Percentiles rank a stretch among this genome's conserved stretches.
Evolutionary conservation across 768 basidiomycete species (phyloP).

Genomic region (Rickenella mellea): DNA sequence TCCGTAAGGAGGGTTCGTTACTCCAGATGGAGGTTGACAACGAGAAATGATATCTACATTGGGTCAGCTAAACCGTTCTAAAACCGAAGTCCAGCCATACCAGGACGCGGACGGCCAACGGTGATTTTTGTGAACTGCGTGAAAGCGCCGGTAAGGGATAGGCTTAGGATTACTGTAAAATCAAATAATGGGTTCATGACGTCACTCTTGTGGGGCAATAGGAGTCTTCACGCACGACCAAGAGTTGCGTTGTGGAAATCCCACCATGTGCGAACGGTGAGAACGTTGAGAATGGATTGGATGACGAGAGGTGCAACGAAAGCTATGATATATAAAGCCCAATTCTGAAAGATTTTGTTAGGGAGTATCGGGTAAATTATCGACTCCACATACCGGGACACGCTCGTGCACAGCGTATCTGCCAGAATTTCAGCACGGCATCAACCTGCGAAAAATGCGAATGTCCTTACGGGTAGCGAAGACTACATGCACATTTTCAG

Average conservation of each 20-base stretch:
- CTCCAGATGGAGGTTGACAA: constrained; percentile 59
- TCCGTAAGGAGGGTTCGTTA: constrained; percentile 61
- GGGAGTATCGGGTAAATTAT: constrained; percentile 5
- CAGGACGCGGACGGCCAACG: constrained; percentile 86
- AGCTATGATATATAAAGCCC: constrained; percentile 39
- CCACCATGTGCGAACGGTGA: constrained; percentile 81
- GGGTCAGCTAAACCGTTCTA: constrained; percentile 1
- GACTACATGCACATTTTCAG: constrained; percentile 23
- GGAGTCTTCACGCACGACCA: background rate
- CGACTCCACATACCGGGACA: constrained; percentile 46
- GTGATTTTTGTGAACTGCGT: constrained; percentile 83
- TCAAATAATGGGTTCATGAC: constrained; percentile 2
- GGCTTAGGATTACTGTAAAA: constrained; percentile 55
- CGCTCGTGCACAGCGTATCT: constrained; percentile 72
- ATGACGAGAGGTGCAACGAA: constrained; percentile 59
- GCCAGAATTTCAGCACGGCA: constrained; percentile 5
- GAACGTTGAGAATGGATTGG: constrained; percentile 56
- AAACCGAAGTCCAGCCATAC: constrained; percentile 22
- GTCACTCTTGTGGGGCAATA: constrained; percentile 26
- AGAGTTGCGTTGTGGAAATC: constrained; percentile 58
- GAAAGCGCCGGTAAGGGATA: constrained; percentile 66
- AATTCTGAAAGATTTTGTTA: constrained; percentile 22
- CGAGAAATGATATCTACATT: constrained; percentile 51
- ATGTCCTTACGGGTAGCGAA: background rate
- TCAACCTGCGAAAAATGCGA: constrained; percentile 15